A percentile compares a stretch with the other conserved stretches of the same genome.
These are phyloP conservation scores for Blastobotrys parvus DNA, from an alignment of 805 yeast species.

Conservation along the genomic window DNA sequence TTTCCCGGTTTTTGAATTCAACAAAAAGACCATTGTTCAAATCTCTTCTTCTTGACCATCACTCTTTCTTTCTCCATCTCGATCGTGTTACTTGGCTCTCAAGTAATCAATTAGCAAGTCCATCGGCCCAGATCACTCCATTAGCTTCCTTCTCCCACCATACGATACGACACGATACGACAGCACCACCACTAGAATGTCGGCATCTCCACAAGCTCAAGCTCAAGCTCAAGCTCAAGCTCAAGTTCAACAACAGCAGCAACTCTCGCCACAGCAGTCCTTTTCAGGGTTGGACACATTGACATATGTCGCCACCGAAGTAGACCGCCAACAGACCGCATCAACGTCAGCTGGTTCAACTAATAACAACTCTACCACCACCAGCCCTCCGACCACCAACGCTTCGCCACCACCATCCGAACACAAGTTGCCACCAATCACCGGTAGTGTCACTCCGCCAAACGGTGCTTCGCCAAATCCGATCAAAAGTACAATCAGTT, in stretches of 20 bases:
- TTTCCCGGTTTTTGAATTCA: not conserved
- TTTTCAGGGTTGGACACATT: not conserved
- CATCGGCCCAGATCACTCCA: too few relatives aligned
- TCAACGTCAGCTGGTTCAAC: not conserved
- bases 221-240: not conserved
- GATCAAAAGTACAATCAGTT: not conserved
- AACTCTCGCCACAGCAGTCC: too few relatives aligned
- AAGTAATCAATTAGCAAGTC: too few relatives aligned
- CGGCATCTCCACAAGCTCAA: too few relatives aligned
- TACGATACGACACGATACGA: too few relatives aligned
- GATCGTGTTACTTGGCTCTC: too few relatives aligned
- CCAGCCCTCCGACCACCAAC: not conserved
- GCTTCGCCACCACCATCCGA: too few relatives aligned
- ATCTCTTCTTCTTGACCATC: not conserved
- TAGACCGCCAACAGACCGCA: not conserved
- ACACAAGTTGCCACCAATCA: not conserved
- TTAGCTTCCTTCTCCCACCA: too few relatives aligned
- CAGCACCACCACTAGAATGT: too few relatives aligned
- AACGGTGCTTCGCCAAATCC: too few relatives aligned
- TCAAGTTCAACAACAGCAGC: not conserved
- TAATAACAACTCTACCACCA: not conserved
- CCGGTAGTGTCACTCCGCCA: not conserved
- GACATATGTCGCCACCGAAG: not conserved
- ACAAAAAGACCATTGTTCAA: not conserved
- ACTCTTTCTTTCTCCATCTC: not conserved